Evolutionary conservation across 768 basidiomycete species (phyloP).

Genomic region (Hypholoma sublateritium): DNA sequence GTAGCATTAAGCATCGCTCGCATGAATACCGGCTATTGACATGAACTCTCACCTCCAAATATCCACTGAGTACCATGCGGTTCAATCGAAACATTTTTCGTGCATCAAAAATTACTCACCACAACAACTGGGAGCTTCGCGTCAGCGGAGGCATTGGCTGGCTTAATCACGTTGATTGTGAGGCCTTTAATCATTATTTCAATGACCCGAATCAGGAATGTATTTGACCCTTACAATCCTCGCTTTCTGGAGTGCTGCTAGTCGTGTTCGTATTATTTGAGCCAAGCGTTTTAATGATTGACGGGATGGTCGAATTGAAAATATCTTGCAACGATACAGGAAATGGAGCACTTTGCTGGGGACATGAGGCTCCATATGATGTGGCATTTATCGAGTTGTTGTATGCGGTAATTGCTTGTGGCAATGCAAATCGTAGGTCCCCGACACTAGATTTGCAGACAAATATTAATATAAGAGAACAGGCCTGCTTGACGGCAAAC

Average conservation of each 20-base stretch:
- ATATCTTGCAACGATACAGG: slow-evolving; percentile 5
- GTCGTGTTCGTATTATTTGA: background rate
- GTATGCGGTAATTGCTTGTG: slow-evolving; percentile 37
- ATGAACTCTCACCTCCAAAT: slow-evolving; percentile 31
- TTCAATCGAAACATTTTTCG: background rate
- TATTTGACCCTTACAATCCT: slow-evolving; percentile 16
- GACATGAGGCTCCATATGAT: slow-evolving; percentile 45
- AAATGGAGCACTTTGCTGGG: slow-evolving; percentile 21
- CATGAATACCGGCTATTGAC: background rate
- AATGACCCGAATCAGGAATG: background rate
- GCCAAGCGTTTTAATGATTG: background rate
- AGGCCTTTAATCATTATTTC: slow-evolving; percentile 29
- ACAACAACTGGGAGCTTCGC: slow-evolving; percentile 49
- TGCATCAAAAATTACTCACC: slow-evolving; percentile 27
- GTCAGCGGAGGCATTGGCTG: slow-evolving; percentile 30
- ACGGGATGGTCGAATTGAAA: slow-evolving; percentile 8
- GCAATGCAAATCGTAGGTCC: slow-evolving; percentile 41
- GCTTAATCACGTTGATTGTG: slow-evolving; percentile 47
- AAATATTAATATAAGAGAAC: background rate
- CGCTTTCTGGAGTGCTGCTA: slow-evolving; percentile 1
- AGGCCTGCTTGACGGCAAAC: slow-evolving; percentile 11
- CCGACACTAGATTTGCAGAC: background rate
- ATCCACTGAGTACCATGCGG: slow-evolving; percentile 37
- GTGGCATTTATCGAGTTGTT: slow-evolving; percentile 35
- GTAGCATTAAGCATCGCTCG: background rate